Conservation (phyloP, 2,329 filamentous ascomycete species). For the Ceratocystis cacaofunesta region DNA sequence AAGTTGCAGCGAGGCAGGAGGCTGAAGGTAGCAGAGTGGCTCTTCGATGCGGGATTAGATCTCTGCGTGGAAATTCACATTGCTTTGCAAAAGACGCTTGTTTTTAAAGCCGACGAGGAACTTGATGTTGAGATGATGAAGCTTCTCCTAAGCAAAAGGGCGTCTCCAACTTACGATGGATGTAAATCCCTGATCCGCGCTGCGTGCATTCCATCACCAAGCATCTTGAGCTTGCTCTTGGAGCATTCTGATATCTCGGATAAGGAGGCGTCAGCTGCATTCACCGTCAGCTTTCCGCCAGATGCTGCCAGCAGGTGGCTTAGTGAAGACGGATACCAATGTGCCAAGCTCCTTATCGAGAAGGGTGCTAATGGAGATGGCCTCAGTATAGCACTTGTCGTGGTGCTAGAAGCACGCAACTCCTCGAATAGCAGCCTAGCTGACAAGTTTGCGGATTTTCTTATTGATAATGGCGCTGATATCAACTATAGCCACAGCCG, state of each 20-base stretch:
- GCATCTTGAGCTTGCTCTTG: neutral
- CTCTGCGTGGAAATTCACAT: conserved; percentile 36
- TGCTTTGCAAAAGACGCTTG: conserved; percentile 36
- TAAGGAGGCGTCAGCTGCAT: neutral
- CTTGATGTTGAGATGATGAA: conserved; percentile 8
- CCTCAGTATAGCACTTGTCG: conserved; percentile 2
- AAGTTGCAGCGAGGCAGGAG: conserved; percentile 34
- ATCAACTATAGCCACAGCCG: conserved; percentile 33
- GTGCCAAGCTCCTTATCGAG: conserved; percentile 33
- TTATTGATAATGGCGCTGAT: conserved; percentile 29
- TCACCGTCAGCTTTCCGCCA: neutral
- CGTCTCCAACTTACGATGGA: conserved; percentile 5
- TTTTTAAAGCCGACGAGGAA: conserved; percentile 23
- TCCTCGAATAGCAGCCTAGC: neutral
- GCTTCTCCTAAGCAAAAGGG: conserved; percentile 10
- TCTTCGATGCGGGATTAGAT: conserved; percentile 37
- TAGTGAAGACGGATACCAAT: conserved; percentile 9
- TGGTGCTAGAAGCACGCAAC: neutral
- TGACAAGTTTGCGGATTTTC: conserved; percentile 21
- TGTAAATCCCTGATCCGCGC: conserved; percentile 9
- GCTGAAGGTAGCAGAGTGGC: conserved; percentile 33
- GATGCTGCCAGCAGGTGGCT: conserved; percentile 6
- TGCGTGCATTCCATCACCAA: neutral
- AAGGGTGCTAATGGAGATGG: conserved; percentile 28
- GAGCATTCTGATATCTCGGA: neutral